These are phyloP conservation scores for Sonneratia caseolaris DNA, from an alignment of 345 rosid species.

Conservation along the genomic window DNA sequence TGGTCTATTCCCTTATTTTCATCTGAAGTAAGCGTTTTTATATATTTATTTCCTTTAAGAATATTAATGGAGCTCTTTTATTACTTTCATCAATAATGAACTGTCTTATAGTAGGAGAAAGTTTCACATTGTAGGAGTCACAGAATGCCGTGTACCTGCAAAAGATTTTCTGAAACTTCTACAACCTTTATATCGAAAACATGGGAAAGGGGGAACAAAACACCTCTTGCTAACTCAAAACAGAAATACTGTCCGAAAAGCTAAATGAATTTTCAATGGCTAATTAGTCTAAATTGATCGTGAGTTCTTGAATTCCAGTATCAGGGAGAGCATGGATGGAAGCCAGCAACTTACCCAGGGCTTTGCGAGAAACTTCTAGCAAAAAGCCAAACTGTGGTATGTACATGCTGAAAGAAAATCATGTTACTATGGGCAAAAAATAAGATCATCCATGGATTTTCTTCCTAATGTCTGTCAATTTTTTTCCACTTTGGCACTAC, in stretches of 20 bases:
- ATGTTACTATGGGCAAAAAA: background rate
- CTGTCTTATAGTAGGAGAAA: background rate
- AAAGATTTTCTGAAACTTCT: background rate
- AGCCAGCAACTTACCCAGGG: conserved; percentile 73
- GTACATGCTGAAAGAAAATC: conserved; percentile 19
- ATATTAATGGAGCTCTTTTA: too few species aligned
- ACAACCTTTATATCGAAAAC: background rate
- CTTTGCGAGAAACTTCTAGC: conserved; percentile 83
- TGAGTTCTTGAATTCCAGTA: conserved; percentile 41
- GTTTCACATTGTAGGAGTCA: background rate
- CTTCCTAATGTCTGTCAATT: background rate
- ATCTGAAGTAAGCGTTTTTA: background rate
- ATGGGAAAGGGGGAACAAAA: background rate
- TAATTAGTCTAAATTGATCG: background rate
- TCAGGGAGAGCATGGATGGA: conserved; percentile 91
- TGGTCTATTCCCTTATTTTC: background rate
- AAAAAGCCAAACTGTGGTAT: conserved; percentile 94
- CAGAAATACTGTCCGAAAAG: background rate
- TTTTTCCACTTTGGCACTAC: background rate
- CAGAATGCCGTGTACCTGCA: background rate
- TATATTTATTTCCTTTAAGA: background rate
- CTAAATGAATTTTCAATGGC: background rate
- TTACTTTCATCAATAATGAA: too few species aligned
- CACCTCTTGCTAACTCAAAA: background rate
- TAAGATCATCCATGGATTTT: conserved; percentile 3